A percentile compares a stretch with the other conserved stretches of the same genome.
phyloP scores from a whole-genome alignment of 208 protist species.

The Trypanosoma brucei region DNA sequence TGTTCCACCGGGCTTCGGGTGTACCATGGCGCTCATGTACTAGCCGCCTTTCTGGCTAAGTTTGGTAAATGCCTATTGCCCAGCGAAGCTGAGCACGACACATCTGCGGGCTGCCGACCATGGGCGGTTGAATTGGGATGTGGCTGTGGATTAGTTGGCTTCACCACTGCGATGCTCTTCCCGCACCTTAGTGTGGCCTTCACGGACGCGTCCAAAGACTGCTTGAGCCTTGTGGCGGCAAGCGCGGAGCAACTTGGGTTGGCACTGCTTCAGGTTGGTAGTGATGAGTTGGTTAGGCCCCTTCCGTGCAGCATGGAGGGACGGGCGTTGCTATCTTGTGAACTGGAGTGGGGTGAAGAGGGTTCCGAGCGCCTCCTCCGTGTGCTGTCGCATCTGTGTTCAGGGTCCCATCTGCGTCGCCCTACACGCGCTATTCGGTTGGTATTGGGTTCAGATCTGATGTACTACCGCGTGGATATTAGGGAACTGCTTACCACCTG shows the following conservation, averaged over 20 bases:
- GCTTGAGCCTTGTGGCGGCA: conserved; percentile 34
- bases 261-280: neutral
- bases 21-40: conserved; percentile 62
- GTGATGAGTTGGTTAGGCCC: neutral
- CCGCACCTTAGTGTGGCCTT: conserved; percentile 33
- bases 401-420: neutral
- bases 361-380: conserved; percentile 17
- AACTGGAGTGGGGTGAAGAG: conserved; percentile 33
- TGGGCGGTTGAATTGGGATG: conserved; percentile 62
- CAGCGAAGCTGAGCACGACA: neutral
- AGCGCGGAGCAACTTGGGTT: conserved; percentile 10
- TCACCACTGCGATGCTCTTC: conserved; percentile 26
- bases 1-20: conserved; percentile 67
- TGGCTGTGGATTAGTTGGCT: conserved; percentile 56
- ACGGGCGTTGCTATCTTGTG: conserved; percentile 22
- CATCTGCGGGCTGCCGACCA: neutral
- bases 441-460: conserved; percentile 59
- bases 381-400: conserved; percentile 5
- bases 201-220: conserved; percentile 52
- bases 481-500: conserved; percentile 35
- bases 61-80: conserved; percentile 27
- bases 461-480: conserved; percentile 72
- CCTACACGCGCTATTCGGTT: conserved; percentile 17
- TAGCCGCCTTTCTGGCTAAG: conserved; percentile 47
- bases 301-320: neutral